Evolutionary conservation across 1,284 basidiomycete species (phyloP).

Genomic region (Ustilago loliicola): DNA sequence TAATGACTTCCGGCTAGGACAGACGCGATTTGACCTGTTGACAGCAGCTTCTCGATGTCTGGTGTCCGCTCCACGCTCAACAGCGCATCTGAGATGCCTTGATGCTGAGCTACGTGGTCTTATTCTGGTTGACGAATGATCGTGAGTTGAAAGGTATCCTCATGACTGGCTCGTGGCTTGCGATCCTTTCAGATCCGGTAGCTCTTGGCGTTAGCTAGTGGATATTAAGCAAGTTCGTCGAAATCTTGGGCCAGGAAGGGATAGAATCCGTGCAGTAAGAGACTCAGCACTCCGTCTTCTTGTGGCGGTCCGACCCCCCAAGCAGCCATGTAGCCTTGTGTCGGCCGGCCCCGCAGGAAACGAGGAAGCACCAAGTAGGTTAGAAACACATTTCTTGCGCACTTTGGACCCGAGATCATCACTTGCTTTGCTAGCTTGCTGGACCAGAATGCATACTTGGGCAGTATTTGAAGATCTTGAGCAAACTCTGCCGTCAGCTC

Average conservation of each 20-base stretch:
- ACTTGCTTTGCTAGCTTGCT: background rate
- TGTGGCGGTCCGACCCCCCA: background rate
- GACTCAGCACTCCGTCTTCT: background rate
- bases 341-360: too few relatives aligned
- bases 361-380: background rate
- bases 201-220: background rate
- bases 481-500: too few relatives aligned
- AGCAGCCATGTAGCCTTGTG: background rate
- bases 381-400: background rate
- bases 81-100: background rate
- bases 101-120: too few relatives aligned
- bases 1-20: too few relatives aligned
- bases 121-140: too few relatives aligned
- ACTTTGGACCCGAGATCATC: background rate
- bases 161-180: background rate
- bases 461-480: too few relatives aligned
- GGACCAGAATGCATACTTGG: background rate
- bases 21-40: background rate
- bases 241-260: background rate
- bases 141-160: too few relatives aligned
- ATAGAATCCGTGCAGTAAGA: background rate
- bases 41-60: background rate
- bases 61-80: background rate
- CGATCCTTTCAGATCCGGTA: background rate
- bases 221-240: background rate